A percentile compares a stretch with the other conserved stretches of the same genome.
These are phyloP conservation scores for Panellus pusillus DNA, from an alignment of 768 basidiomycete genomes.

Conservation along the genomic window DNA sequence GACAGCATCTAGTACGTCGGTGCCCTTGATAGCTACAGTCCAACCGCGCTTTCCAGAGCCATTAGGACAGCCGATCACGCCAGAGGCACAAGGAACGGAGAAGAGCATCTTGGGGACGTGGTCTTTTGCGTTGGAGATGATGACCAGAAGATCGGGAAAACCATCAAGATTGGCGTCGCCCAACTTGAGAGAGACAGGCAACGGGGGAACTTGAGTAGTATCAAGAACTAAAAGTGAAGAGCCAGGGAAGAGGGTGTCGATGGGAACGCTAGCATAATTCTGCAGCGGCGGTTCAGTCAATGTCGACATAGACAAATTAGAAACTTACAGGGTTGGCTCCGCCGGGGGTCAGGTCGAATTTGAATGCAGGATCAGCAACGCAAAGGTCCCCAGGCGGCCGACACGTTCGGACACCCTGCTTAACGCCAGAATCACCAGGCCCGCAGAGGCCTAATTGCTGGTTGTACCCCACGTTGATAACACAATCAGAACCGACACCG, in stretches of 20 bases:
- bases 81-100: constrained; percentile 59
- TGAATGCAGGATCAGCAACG: constrained; percentile 74
- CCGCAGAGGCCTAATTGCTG: constrained; percentile 83
- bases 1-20: constrained; percentile 60
- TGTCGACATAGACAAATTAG: not conserved
- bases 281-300: constrained; percentile 28
- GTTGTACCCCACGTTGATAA: constrained; percentile 92
- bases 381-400: constrained; percentile 82
- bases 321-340: constrained; percentile 50
- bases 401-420: constrained; percentile 59
- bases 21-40: constrained; percentile 52
- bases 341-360: constrained; percentile 62
- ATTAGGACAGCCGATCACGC: constrained; percentile 57
- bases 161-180: constrained; percentile 95
- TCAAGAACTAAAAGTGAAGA: constrained; percentile 70
- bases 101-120: constrained; percentile 61
- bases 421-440: constrained; percentile 47
- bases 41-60: constrained; percentile 67
- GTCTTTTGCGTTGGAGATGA: constrained; percentile 43
- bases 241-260: constrained; percentile 58
- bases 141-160: constrained; percentile 82
- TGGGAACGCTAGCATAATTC: constrained; percentile 67
- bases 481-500: constrained; percentile 76
- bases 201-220: constrained; percentile 57
- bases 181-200: constrained; percentile 77